Percentiles rank a stretch among this genome's conserved stretches.
Conservation (phyloP, 352 stramenopile genomes). For the Albugo candida region DNA sequence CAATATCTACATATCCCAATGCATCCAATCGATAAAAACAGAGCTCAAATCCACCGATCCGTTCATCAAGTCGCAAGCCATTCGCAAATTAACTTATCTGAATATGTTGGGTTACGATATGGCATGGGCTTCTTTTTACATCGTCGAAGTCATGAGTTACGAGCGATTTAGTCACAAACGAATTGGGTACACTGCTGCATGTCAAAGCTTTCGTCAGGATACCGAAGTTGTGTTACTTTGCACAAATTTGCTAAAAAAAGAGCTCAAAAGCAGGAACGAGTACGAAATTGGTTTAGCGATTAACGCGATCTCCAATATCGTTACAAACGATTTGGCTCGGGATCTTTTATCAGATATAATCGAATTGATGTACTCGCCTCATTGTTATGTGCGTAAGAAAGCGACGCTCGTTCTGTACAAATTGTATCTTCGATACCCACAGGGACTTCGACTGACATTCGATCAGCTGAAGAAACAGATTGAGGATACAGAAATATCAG, state of each 20-base stretch:
- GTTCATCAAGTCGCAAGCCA: slow-evolving; percentile 92
- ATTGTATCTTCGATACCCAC: slow-evolving; percentile 96
- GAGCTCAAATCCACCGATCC: slow-evolving; percentile 93
- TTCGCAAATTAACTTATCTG: slow-evolving; percentile 93
- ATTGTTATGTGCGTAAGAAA: slow-evolving; percentile 97
- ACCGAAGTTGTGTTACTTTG: slow-evolving; percentile 97
- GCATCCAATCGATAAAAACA: slow-evolving; percentile 94
- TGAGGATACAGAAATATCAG: slow-evolving; percentile 89
- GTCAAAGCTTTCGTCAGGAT: slow-evolving; percentile 91
- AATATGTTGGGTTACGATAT: slow-evolving; percentile 99
- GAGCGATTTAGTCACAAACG: slow-evolving; percentile 92
- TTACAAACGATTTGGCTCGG: slow-evolving; percentile 89
- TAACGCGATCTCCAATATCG: slow-evolving; percentile 98
- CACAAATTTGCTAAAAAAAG: slow-evolving; percentile 98
- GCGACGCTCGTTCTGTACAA: slow-evolving; percentile 97
- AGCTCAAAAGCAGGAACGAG: slow-evolving; percentile 78
- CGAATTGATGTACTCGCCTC: slow-evolving; percentile 83
- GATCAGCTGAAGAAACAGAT: slow-evolving; percentile 93
- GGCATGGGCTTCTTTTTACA: slow-evolving; percentile 93
- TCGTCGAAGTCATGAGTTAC: slow-evolving; percentile 96
- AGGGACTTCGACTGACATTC: slow-evolving; percentile 95
- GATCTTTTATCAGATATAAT: slow-evolving; percentile 85
- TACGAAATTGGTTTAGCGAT: slow-evolving; percentile 96
- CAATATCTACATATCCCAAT: slow-evolving; percentile 91
- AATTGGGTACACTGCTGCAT: slow-evolving; percentile 91